Evolutionary conservation across 164 flowering plant species (phyloP), one percentile per base, ranked within the genome.

Genomic region (Macadamia tetraphylla): DNA sequence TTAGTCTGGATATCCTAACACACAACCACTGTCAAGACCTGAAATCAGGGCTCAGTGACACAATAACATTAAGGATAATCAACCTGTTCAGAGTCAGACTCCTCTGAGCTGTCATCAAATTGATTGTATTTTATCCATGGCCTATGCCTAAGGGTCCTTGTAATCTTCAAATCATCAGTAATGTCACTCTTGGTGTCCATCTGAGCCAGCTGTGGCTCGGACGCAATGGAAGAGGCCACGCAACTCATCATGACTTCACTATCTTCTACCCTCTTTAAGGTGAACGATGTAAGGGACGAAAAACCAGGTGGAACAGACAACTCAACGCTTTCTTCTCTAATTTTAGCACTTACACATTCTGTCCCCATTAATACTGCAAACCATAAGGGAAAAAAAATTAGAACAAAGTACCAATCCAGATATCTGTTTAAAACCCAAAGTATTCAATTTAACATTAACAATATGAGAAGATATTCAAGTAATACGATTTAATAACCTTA

Each of bases 41-140:
- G 10, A 31, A 40, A 58, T 44, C 32, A 56, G n/a, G 60, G 70
- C 52, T 7, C 46, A 12, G 32, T 32, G 48, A 56, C 23, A 31
- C n/a, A 68, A 40, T 74, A 59, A 85, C 92, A 70, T 23, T 23
- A 23, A 23, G 23, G 23, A 23, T 82, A 81, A 69, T 74, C 75
- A 73, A 77, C 76, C 72, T 75, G 77, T 60, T 77, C 85, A 77
- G 69, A 66, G 31, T 87, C 89, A 64, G 78, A 80, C 53, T 87
- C 97, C 17, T 81, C 94, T 48, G 89, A 85, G 69, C 80, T 78
- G 69, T 73, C 29, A 60, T 81, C 83, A 65, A 73, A 71, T 66
- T 57, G 73, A 46, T 80, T 76, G 70, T 86, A 84, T 64, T 90
- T 82, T 73, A 87, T 81, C 87, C 88, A 81, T 0, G 88, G 88